Base-by-base conservation (phyloP, 306 rosid species). In the Cucurbita moschata region DNA sequence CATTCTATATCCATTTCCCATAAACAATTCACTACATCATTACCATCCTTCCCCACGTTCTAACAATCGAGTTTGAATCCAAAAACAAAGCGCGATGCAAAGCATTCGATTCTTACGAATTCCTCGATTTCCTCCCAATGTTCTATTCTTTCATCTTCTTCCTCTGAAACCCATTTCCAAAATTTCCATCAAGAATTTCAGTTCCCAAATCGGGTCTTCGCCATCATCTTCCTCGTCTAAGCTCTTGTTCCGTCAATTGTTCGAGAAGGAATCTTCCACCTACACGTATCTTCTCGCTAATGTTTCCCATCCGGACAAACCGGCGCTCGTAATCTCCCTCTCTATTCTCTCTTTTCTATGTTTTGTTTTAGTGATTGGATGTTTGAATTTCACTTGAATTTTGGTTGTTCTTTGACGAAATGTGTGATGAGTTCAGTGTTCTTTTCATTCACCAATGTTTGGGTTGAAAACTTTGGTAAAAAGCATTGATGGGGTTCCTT, bases 191-290 rank as follows among this genome's bases (percentile, higher is more conserved):
- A 43, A 65, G 18, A 76, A 39, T 6, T 4, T 85, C 19, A 70
- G 79, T 79, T 78, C 86, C 9, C 82, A 75, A 69, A 87, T 87
- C 89, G 81, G 58, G 73, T 76, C 62, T 40, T 30, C 73, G 26
- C 43, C 72, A 49, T 74, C 70, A 0, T 50, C 65, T 60, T 46
- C 81, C 23, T 65, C 62, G 23, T 61, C 72, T 5, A 90, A 83
- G 64, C 92, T 94, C 65, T 82, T 94, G 81, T 85, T 94, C 35
- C 99, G 97, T 26, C 96, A 94, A 86, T 94, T 94, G 57, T 94
- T 90, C 55, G 97, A 90, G 89, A 90, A 89, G 84, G 99, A 94
- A 12, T 94, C 99, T 2, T 94, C 97, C 39, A 94, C 97, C 52
- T 94, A 86, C 72, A 91, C 99, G 0, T 91, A 91, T 77, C 85